Conservation (phyloP, 2,329 filamentous ascomycete species). For the Trichoderma aggressivum region DNA sequence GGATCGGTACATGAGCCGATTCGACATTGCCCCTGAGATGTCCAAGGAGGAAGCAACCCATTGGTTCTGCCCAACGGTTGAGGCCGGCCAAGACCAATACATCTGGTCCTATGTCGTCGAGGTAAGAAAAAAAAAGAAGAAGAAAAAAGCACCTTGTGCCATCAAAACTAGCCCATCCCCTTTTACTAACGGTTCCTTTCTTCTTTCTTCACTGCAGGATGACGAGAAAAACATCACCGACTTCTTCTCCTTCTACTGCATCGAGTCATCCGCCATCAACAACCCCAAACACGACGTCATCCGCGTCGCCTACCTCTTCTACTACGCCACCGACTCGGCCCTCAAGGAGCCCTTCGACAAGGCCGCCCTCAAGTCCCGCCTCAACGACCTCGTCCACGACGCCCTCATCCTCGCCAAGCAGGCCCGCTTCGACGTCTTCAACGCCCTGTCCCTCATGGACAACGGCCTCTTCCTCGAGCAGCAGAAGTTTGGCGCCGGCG, state of each 20-base stretch:
- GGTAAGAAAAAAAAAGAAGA: conserved; percentile 38
- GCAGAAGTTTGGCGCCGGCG: conserved; percentile 90
- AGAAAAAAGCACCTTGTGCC: neutral
- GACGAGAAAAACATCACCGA: conserved; percentile 78
- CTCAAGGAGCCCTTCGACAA: conserved; percentile 56
- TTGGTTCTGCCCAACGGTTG: conserved; percentile 72
- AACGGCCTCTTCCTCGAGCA: conserved; percentile 91
- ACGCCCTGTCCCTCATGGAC: conserved; percentile 88
- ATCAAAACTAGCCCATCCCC: neutral
- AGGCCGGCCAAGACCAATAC: conserved; percentile 65
- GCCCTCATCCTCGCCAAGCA: conserved; percentile 84
- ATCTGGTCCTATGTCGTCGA: conserved; percentile 94
- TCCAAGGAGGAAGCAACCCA: conserved; percentile 77
- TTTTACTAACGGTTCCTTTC: neutral
- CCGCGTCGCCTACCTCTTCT: conserved; percentile 92
- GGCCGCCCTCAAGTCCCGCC: conserved; percentile 66
- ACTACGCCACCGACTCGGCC: conserved; percentile 84
- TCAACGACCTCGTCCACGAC: conserved; percentile 79
- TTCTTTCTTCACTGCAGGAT: neutral
- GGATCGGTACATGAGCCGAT: conserved; percentile 72
- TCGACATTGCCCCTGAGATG: conserved; percentile 81
- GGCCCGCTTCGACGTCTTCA: conserved; percentile 89
- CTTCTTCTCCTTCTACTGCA: conserved; percentile 94
- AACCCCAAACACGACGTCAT: conserved; percentile 74
- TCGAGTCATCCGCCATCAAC: conserved; percentile 89